Evolutionary conservation across 352 stramenopile species (phyloP).

Genomic region (Pythium rhizo-oryzae): DNA sequence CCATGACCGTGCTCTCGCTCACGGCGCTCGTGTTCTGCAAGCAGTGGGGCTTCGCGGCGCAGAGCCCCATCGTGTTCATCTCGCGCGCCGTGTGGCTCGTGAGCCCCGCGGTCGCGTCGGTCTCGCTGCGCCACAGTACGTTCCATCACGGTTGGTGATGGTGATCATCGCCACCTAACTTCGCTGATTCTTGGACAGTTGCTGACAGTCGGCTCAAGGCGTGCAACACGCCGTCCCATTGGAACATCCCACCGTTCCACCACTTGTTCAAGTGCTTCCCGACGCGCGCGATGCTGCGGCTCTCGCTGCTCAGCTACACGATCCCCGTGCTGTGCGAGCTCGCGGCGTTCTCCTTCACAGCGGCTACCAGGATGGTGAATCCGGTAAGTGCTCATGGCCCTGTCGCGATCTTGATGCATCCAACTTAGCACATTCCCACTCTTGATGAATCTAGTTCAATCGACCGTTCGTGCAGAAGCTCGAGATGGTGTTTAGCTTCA

Average conservation of each 20-base stretch:
- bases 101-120: constrained; percentile 65
- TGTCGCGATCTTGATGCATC: too few species aligned
- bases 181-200: constrained; percentile 38
- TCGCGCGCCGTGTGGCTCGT: constrained; percentile 73
- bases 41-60: constrained; percentile 63
- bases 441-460: constrained; percentile 62
- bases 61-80: constrained; percentile 56
- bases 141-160: background rate
- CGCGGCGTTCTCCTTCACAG: constrained; percentile 84
- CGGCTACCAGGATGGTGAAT: constrained; percentile 87
- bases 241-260: constrained; percentile 82
- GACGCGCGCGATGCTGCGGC: constrained; percentile 71
- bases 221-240: constrained; percentile 81
- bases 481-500: constrained; percentile 89
- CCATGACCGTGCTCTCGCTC: constrained; percentile 78
- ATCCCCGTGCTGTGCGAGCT: constrained; percentile 84
- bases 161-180: too few species aligned
- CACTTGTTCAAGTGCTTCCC: constrained; percentile 86
- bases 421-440: too few species aligned
- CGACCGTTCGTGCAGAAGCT: constrained; percentile 81
- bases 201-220: constrained; percentile 68
- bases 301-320: constrained; percentile 79
- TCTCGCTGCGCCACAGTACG: constrained; percentile 78
- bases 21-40: constrained; percentile 87
- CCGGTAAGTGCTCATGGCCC: constrained; percentile 45